Evolutionary conservation across 1,139 yeast species (phyloP).

Genomic region (Nakaseomyces sp.): DNA sequence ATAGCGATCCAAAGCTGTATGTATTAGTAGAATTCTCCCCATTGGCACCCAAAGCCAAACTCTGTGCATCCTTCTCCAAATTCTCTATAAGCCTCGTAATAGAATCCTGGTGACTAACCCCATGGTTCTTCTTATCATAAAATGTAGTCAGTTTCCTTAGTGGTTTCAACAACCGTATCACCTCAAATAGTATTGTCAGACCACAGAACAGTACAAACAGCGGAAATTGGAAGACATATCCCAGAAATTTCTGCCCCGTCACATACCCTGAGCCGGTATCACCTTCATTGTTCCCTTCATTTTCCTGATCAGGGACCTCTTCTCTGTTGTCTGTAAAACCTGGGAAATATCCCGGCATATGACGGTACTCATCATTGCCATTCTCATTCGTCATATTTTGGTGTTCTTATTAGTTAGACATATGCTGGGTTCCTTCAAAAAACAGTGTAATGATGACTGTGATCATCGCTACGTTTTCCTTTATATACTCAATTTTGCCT

Average conservation of each 20-base stretch:
- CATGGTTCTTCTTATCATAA: conserved; percentile 17
- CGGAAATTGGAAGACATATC: conserved; percentile 14
- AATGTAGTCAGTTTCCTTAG: conserved; percentile 18
- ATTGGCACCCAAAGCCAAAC: not conserved
- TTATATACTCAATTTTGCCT: too few relatives aligned
- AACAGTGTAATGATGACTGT: too few relatives aligned
- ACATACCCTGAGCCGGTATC: not conserved
- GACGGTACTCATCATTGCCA: not conserved
- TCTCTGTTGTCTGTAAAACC: not conserved
- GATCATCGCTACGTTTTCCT: too few relatives aligned
- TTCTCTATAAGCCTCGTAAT: conserved; percentile 16
- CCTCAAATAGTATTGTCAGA: conserved; percentile 12
- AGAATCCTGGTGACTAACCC: conserved; percentile 14
- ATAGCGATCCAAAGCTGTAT: conserved; percentile 21
- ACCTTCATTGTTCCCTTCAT: not conserved
- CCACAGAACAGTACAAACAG: conserved; percentile 19
- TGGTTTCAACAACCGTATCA: conserved; percentile 18
- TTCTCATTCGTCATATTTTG: not conserved
- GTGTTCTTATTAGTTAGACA: too few relatives aligned
- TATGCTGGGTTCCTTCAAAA: too few relatives aligned
- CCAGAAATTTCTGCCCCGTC: not conserved
- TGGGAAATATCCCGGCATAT: conserved; percentile 21
- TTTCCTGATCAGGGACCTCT: not conserved
- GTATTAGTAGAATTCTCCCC: not conserved
- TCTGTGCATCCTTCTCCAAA: conserved; percentile 13